phyloP scores from a whole-genome alignment of 768 basidiomycete genomes.

The Rhizopogon vulgaris region DNA sequence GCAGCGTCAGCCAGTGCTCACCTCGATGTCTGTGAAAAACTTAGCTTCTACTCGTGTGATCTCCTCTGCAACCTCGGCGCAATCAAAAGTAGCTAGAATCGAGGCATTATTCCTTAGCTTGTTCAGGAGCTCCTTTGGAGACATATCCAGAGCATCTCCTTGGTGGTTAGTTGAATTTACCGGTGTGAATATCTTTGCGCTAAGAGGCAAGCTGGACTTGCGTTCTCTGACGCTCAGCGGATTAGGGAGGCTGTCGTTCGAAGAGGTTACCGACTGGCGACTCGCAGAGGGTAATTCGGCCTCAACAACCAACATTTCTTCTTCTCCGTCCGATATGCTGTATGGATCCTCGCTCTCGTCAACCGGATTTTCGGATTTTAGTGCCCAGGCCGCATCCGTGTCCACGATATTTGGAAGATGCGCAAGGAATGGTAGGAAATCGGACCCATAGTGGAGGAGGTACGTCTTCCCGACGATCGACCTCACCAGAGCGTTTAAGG shows the following conservation, averaged over 20 bases:
- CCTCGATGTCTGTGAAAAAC: conserved; percentile 73
- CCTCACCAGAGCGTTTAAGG: conserved; percentile 69
- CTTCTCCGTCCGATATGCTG: conserved; percentile 49
- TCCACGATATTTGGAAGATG: conserved; percentile 58
- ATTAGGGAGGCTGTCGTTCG: conserved; percentile 15
- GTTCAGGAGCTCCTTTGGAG: conserved; percentile 54
- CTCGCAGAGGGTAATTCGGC: conserved; percentile 27
- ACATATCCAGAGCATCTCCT: conserved; percentile 31
- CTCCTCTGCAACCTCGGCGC: conserved; percentile 74
- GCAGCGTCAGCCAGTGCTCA: conserved; percentile 26
- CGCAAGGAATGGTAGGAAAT: conserved; percentile 77
- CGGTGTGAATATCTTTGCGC: conserved; percentile 36
- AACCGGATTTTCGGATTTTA: conserved; percentile 51
- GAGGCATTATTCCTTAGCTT: conserved; percentile 54
- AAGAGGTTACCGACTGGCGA: conserved; percentile 14
- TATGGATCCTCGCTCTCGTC: conserved; percentile 62
- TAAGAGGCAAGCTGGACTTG: conserved; percentile 62
- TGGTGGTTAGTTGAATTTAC: conserved; percentile 20
- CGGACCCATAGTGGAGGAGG: conserved; percentile 78
- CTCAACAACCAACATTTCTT: conserved; percentile 26
- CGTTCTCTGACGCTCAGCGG: conserved; percentile 44
- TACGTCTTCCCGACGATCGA: conserved; percentile 76
- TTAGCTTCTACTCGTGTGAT: conserved; percentile 71
- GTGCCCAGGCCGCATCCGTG: conserved; percentile 68
- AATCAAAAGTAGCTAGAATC: conserved; percentile 49